These are phyloP conservation scores for Botrytis fabae DNA, from an alignment of 2,329 filamentous ascomycete species.

Conservation along the genomic window DNA sequence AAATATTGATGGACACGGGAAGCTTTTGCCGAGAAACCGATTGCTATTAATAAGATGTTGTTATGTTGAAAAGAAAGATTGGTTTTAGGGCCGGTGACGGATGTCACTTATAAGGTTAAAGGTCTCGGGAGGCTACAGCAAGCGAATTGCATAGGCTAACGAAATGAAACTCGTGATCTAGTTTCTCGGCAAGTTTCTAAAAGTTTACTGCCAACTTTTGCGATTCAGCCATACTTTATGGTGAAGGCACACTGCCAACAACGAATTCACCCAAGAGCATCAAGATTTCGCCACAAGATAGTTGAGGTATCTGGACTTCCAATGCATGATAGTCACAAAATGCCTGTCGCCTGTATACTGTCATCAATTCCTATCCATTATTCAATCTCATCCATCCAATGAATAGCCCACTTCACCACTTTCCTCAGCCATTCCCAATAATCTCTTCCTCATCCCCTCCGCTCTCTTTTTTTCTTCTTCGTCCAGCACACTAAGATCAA, in stretches of 20 bases:
- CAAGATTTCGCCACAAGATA: background rate
- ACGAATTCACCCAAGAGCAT: background rate
- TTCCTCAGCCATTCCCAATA: conserved; percentile 62
- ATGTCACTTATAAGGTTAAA: background rate
- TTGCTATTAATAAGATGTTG: background rate
- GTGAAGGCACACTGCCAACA: background rate
- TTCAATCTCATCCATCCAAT: conserved; percentile 48
- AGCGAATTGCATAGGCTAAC: background rate
- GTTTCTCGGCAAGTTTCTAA: background rate
- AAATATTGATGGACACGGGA: background rate
- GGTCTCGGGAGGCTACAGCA: background rate
- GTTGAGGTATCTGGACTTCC: too few species aligned
- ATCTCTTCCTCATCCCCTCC: conserved; percentile 61
- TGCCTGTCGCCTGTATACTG: background rate
- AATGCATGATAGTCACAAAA: background rate
- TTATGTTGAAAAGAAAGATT: background rate
- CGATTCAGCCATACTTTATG: too few species aligned
- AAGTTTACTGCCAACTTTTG: background rate
- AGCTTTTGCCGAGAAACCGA: background rate
- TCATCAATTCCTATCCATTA: background rate
- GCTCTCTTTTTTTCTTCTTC: conserved; percentile 50
- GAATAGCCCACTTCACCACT: conserved; percentile 65
- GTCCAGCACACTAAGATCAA: conserved; percentile 53
- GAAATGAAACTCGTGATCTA: fast-evolving
- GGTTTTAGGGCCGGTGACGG: background rate